Conservation (phyloP, 768 basidiomycete genomes). For the Calocybe indica region DNA sequence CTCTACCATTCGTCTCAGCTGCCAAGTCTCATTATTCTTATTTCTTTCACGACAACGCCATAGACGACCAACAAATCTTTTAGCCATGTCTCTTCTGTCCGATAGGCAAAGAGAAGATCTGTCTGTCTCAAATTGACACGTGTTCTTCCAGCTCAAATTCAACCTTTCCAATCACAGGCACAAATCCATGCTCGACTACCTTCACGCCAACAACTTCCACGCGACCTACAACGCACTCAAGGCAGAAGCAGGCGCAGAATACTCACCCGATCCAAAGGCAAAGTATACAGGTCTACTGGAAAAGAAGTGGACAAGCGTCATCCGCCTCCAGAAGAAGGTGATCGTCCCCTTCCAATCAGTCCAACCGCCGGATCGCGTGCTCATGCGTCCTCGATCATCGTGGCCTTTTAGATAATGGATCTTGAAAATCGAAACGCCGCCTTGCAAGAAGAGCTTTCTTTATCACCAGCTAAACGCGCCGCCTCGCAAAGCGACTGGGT, state of each 20-base stretch:
- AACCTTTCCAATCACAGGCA: constrained; percentile 36
- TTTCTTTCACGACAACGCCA: not conserved
- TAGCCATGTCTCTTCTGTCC: constrained; percentile 23
- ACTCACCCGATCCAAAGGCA: constrained; percentile 79
- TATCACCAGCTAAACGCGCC: constrained; percentile 45
- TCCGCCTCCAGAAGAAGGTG: constrained; percentile 93
- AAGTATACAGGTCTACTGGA: constrained; percentile 84
- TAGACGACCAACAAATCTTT: too few species aligned
- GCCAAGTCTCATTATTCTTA: not conserved
- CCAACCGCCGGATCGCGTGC: too few species aligned
- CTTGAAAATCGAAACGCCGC: constrained; percentile 81
- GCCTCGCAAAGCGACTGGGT: constrained; percentile 79
- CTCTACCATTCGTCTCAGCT: not conserved
- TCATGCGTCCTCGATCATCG: not conserved
- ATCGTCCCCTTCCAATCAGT: constrained; percentile 6
- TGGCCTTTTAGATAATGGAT: constrained; percentile 79
- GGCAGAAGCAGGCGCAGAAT: constrained; percentile 49
- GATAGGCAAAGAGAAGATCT: constrained; percentile 27
- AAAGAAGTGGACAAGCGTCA: constrained; percentile 98
- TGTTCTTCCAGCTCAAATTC: constrained; percentile 4
- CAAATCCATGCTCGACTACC: constrained; percentile 78
- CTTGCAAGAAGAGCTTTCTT: constrained; percentile 63
- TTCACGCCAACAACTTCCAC: constrained; percentile 58
- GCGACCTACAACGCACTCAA: constrained; percentile 58
- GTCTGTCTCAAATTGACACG: constrained; percentile 11